These are phyloP conservation scores for Fusarium algeriense DNA, from an alignment of 2,329 filamentous ascomycete genomes.

Conservation along the genomic window DNA sequence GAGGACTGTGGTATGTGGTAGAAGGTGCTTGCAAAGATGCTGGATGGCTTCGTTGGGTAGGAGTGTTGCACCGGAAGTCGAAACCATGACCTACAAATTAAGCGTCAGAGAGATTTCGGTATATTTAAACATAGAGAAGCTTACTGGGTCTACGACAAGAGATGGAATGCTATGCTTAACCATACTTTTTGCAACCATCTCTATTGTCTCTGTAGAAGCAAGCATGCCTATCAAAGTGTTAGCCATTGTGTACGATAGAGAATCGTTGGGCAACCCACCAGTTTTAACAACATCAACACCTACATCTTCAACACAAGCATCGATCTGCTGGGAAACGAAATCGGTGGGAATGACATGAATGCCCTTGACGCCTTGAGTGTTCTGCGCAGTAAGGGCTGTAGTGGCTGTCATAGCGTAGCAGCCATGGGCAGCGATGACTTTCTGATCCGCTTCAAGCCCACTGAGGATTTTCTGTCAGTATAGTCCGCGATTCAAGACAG, in stretches of 20 bases:
- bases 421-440: conserved; percentile 90
- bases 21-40: conserved; percentile 68
- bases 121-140: background rate
- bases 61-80: conserved; percentile 80
- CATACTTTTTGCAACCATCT: conserved; percentile 51
- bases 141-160: conserved; percentile 56
- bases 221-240: conserved; percentile 53
- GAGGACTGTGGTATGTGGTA: conserved; percentile 75
- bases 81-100: conserved; percentile 83
- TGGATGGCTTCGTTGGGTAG: conserved; percentile 74
- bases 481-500: background rate
- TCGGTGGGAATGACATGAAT: conserved; percentile 83
- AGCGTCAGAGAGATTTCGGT: background rate
- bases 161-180: conserved; percentile 48
- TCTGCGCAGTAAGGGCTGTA: conserved; percentile 95
- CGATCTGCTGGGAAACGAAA: conserved; percentile 88
- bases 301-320: conserved; percentile 85
- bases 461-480: conserved; percentile 58
- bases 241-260: background rate
- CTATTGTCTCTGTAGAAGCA: conserved; percentile 54
- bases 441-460: conserved; percentile 95
- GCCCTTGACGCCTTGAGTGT: conserved; percentile 84
- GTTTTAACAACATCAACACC: conserved; percentile 92
- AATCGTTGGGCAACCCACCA: conserved; percentile 64
- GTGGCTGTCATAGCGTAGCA: conserved; percentile 98